These are phyloP conservation scores for Ceratocystis harringtonii DNA, from an alignment of 2,329 filamentous ascomycete genomes.

Conservation along the genomic window DNA sequence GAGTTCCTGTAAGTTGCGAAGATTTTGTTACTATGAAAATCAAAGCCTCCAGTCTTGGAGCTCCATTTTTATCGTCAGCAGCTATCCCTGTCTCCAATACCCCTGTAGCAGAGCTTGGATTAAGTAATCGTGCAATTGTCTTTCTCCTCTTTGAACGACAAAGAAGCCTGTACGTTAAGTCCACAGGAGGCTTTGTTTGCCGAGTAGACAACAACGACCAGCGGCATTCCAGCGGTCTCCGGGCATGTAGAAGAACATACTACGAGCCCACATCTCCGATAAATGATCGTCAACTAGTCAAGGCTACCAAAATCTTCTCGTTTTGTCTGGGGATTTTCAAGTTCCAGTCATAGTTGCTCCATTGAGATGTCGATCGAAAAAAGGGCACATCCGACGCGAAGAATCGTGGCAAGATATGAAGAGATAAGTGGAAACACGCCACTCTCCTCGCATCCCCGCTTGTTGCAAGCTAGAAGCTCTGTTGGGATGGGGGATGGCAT, in stretches of 20 bases:
- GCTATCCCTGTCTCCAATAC: background rate
- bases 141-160: constrained; percentile 16
- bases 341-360: background rate
- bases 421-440: background rate
- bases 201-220: background rate
- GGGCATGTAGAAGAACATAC: too few species aligned
- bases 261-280: background rate
- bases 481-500: background rate
- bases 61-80: background rate
- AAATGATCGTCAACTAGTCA: too few species aligned
- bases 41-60: background rate
- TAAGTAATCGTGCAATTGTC: constrained; percentile 10
- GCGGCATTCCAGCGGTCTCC: background rate
- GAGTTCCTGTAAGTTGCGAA: background rate
- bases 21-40: background rate
- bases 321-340: background rate
- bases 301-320: background rate
- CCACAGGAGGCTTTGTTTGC: background rate
- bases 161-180: background rate
- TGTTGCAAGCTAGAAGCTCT: background rate
- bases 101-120: constrained; percentile 10
- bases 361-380: background rate
- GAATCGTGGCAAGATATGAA: background rate
- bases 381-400: background rate
- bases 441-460: background rate